phyloP scores from a whole-genome alignment of 352 stramenopile genomes.

The Phytopythium kandeliae region DNA sequence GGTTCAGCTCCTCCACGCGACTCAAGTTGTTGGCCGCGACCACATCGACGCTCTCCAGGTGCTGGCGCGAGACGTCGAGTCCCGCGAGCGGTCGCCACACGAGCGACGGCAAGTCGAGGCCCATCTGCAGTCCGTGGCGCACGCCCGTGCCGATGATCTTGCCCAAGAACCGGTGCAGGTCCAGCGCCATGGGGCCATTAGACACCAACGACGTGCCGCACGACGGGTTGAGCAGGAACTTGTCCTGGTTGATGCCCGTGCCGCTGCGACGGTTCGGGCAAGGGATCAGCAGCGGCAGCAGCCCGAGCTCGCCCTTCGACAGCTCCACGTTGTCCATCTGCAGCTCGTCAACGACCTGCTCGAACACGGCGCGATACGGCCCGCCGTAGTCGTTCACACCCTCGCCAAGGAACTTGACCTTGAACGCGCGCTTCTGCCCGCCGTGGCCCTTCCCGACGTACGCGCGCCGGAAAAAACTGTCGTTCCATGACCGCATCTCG shows the following conservation, averaged over 20 bases:
- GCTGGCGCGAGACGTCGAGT: slow-evolving; percentile 61
- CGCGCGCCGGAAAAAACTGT: slow-evolving; percentile 91
- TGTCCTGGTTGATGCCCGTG: slow-evolving; percentile 89
- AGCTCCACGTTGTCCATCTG: slow-evolving; percentile 89
- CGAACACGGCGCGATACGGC: slow-evolving; percentile 97
- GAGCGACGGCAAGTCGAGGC: slow-evolving; percentile 83
- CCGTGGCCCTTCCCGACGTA: slow-evolving; percentile 98
- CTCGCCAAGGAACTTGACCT: slow-evolving; percentile 99
- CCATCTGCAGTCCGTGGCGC: slow-evolving; percentile 94
- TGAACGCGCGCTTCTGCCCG: slow-evolving; percentile 97
- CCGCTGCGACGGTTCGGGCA: slow-evolving; percentile 83
- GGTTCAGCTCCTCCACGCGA: slow-evolving; percentile 51
- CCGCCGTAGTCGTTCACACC: slow-evolving; percentile 99
- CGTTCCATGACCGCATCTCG: slow-evolving; percentile 94
- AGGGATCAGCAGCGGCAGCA: slow-evolving; percentile 85
- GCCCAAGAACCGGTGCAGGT: slow-evolving; percentile 93
- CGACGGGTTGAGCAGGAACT: slow-evolving; percentile 88
- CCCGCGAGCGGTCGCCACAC: slow-evolving; percentile 85
- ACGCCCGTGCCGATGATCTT: slow-evolving; percentile 95
- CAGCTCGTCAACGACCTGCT: slow-evolving; percentile 95
- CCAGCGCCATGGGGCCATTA: slow-evolving; percentile 87
- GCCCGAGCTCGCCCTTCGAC: slow-evolving; percentile 77
- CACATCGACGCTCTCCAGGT: slow-evolving; percentile 81
- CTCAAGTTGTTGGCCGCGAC: slow-evolving; percentile 64
- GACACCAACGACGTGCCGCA: slow-evolving; percentile 76